Conservation (phyloP, 768 basidiomycete genomes). For the Asterophora lycoperdoides region DNA sequence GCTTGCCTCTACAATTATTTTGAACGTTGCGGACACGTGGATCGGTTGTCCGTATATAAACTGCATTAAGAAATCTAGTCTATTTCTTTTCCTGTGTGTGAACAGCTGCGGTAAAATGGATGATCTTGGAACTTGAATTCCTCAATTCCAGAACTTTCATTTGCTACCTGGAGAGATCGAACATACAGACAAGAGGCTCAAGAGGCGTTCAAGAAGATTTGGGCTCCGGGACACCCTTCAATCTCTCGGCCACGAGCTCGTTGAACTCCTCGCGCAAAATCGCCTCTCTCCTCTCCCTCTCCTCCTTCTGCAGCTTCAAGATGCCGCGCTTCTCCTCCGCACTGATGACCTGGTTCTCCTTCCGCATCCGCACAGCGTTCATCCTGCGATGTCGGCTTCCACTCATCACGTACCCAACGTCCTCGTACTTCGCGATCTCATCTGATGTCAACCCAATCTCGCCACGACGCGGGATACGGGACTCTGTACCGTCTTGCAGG, state of each 20-base stretch:
- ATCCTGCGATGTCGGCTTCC: slow-evolving; percentile 92
- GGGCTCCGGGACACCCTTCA: slow-evolving; percentile 42
- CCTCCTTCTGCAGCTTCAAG: slow-evolving; percentile 90
- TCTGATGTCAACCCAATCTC: slow-evolving; percentile 92
- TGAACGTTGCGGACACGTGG: slow-evolving; percentile 11
- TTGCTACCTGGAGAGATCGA: too few species aligned
- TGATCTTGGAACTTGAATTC: too few species aligned
- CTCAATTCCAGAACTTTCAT: too few species aligned
- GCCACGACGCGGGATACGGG: slow-evolving; percentile 96
- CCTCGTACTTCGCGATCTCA: slow-evolving; percentile 84
- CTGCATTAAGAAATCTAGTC: neutral
- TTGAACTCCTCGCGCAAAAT: slow-evolving; percentile 88
- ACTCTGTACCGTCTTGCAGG: slow-evolving; percentile 76
- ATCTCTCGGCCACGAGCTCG: slow-evolving; percentile 72
- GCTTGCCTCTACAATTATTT: slow-evolving; percentile 11
- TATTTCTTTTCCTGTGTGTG: too few species aligned
- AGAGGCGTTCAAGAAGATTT: slow-evolving; percentile 2
- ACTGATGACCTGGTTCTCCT: slow-evolving; percentile 99
- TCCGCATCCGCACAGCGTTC: slow-evolving; percentile 98
- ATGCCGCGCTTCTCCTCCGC: slow-evolving; percentile 98
- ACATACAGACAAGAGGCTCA: too few species aligned
- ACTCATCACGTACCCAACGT: slow-evolving; percentile 96
- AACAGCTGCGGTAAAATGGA: too few species aligned
- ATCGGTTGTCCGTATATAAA: slow-evolving; percentile 14
- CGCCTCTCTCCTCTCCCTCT: slow-evolving; percentile 85